A percentile compares a stretch with the other conserved stretches of the same genome.
Evolutionary conservation across 768 basidiomycete species (phyloP).

Genomic region (Boletus pseudopeckii): DNA sequence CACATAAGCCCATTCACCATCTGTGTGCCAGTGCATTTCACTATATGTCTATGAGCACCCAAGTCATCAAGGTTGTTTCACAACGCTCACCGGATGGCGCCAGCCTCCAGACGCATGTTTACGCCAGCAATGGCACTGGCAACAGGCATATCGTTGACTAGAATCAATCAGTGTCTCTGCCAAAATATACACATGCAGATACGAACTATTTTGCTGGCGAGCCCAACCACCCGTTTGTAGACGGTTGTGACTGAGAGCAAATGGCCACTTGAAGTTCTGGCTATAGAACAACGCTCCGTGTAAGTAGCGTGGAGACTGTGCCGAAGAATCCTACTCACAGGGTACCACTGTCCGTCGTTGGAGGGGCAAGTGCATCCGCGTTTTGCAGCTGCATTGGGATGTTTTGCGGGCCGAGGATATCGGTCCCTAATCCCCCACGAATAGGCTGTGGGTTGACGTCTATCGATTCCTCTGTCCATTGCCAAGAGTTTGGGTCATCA

Average conservation of each 20-base stretch:
- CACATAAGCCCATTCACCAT: constrained; percentile 52
- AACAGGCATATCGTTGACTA: constrained; percentile 40
- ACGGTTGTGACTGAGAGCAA: constrained; percentile 57
- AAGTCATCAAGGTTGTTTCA: not conserved
- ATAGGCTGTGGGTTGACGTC: constrained; percentile 39
- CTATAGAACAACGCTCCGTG: constrained; percentile 11
- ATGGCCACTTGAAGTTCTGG: constrained; percentile 60
- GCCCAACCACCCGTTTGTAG: constrained; percentile 66
- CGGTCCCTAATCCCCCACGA: constrained; percentile 42
- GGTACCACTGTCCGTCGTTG: constrained; percentile 56
- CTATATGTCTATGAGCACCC: constrained; percentile 19
- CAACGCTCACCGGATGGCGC: constrained; percentile 37
- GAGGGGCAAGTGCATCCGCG: constrained; percentile 55
- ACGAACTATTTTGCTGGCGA: constrained; percentile 54
- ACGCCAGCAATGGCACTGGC: constrained; percentile 40
- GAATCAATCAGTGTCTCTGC: not conserved
- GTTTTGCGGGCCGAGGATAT: constrained; percentile 57
- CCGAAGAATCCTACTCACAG: constrained; percentile 32
- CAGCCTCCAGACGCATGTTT: constrained; percentile 40
- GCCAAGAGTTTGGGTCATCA: constrained; percentile 43
- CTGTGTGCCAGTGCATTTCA: constrained; percentile 45
- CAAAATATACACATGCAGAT: not conserved
- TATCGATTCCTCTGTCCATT: constrained; percentile 34
- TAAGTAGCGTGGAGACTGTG: not conserved
- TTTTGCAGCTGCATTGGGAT: constrained; percentile 53